Conservation (phyloP, 129 eudicot genomes). For the Ambrosia trifida region DNA sequence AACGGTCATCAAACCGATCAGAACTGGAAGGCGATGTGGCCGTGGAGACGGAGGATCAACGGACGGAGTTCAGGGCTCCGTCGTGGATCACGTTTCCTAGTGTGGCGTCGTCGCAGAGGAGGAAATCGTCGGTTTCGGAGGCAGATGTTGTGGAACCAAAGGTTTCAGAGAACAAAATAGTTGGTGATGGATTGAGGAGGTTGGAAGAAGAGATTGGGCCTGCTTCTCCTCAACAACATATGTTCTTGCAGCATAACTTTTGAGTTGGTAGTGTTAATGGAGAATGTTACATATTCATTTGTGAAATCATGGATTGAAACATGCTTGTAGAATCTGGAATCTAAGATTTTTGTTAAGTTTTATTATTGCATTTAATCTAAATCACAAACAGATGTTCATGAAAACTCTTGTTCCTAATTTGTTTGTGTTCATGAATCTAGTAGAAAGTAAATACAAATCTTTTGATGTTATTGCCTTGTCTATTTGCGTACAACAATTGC, state of each 20-base stretch:
- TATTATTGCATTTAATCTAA: conserved; percentile 21
- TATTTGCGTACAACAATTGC: no score
- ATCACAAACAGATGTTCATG: conserved; percentile 13
- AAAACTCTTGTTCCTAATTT: background rate
- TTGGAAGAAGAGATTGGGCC: conserved; percentile 93
- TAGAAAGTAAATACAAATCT: no score
- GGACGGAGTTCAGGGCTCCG: conserved; percentile 83
- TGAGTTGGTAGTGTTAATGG: conserved; percentile 27
- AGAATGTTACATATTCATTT: background rate
- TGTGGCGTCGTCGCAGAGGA: conserved; percentile 86
- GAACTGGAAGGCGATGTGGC: conserved; percentile 62
- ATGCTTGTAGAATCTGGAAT: conserved; percentile 15
- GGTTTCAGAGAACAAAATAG: conserved; percentile 41
- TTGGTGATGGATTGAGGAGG: conserved; percentile 75
- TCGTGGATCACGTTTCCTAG: conserved; percentile 97
- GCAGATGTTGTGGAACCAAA: conserved; percentile 63
- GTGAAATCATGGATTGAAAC: conserved; percentile 20
- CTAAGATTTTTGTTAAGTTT: conserved; percentile 29
- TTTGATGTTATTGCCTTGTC: no score
- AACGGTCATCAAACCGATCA: conserved; percentile 69
- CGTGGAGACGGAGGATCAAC: conserved; percentile 59
- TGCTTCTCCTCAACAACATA: conserved; percentile 81
- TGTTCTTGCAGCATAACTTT: conserved; percentile 89
- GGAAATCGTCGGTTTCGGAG: conserved; percentile 82
- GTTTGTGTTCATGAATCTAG: background rate